These are phyloP conservation scores for Triticum monococcum DNA, from an alignment of 176 grass and related monocot species.

Conservation along the genomic window DNA sequence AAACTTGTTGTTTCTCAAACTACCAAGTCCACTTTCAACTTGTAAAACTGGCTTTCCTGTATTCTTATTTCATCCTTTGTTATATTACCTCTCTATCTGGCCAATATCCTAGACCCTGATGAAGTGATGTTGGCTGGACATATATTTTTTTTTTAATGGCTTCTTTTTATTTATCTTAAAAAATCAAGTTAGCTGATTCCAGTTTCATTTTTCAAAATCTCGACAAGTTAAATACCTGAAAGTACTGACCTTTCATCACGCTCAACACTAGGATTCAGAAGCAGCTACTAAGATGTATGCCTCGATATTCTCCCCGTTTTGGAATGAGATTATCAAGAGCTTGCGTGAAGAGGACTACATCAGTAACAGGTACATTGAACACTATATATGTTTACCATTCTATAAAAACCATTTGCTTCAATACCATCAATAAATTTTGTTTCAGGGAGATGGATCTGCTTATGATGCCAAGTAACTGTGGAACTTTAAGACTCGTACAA, in stretches of 20 bases:
- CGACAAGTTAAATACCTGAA: not conserved
- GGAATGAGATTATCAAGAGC: constrained; percentile 99
- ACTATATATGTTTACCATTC: not conserved
- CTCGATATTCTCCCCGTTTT: constrained; percentile 88
- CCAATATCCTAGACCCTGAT: not conserved
- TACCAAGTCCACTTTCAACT: not conserved
- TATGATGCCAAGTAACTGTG: constrained; percentile 94
- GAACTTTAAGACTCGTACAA: constrained; percentile 76
- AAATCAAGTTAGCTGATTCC: not conserved
- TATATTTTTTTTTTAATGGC: not conserved
- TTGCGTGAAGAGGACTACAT: constrained; percentile 97
- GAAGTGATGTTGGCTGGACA: not conserved
- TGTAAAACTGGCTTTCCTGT: not conserved
- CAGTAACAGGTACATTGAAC: constrained; percentile 60
- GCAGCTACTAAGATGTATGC: constrained; percentile 59
- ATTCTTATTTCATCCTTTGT: constrained; percentile 1
- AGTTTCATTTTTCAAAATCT: not conserved
- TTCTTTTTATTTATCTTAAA: not conserved
- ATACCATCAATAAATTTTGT: constrained; percentile 24
- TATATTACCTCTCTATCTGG: not conserved
- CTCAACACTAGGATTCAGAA: constrained; percentile 58
- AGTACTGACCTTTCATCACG: not conserved
- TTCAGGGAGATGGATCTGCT: constrained; percentile 97
- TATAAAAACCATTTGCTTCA: constrained; percentile 11
- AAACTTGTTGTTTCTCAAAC: constrained; percentile 14